Evolutionary conservation across 2,329 filamentous ascomycete species (phyloP).

Genomic region (Colletotrichum noveboracense): DNA sequence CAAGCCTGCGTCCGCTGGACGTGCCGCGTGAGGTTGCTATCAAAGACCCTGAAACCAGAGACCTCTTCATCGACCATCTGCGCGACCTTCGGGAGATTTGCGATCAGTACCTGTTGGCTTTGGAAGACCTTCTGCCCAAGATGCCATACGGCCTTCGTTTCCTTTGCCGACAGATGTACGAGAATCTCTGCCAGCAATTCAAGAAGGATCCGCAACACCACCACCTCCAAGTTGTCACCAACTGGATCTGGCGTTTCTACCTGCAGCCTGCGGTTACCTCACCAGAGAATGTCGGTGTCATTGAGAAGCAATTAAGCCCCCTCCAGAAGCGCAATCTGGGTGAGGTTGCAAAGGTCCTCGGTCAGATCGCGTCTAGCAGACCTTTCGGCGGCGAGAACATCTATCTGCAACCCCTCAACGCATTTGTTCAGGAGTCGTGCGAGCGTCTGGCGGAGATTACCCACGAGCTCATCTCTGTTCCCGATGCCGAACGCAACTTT

Average conservation of each 20-base stretch:
- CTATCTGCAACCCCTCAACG: conserved; percentile 93
- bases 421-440: conserved; percentile 85
- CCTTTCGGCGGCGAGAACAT: conserved; percentile 94
- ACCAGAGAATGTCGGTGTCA: conserved; percentile 90
- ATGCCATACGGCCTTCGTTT: conserved; percentile 95
- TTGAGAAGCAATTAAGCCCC: conserved; percentile 87
- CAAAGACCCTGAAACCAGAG: conserved; percentile 88
- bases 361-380: conserved; percentile 86
- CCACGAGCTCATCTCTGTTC: conserved; percentile 79
- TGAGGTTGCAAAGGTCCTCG: conserved; percentile 89
- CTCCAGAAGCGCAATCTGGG: conserved; percentile 91
- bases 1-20: conserved; percentile 81
- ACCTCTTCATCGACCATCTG: conserved; percentile 91
- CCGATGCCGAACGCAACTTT: conserved; percentile 88
- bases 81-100: conserved; percentile 94
- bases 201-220: conserved; percentile 78
- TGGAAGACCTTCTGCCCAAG: conserved; percentile 83
- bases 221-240: conserved; percentile 81
- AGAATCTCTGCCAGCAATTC: conserved; percentile 78
- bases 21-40: conserved; percentile 94
- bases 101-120: conserved; percentile 82
- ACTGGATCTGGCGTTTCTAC: conserved; percentile 96
- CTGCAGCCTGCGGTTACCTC: conserved; percentile 87
- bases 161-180: conserved; percentile 84
- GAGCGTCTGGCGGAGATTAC: conserved; percentile 79